Conservation (phyloP, 169 alveolate species). For the Plasmodium vivax region DNA sequence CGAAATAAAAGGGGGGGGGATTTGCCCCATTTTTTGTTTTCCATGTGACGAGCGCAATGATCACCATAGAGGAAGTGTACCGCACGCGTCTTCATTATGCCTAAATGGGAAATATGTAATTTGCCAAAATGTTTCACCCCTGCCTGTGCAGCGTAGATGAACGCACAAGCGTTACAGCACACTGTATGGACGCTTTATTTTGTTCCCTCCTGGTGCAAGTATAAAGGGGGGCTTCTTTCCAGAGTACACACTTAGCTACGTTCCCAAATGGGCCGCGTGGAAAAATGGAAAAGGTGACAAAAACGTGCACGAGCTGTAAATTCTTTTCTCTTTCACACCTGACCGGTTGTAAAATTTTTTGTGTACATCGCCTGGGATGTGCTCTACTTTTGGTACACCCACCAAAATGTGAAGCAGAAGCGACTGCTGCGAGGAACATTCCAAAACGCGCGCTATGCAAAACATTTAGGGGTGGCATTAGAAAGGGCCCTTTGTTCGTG, state of each 20-base stretch:
- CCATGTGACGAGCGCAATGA: background rate
- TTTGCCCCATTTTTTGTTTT: background rate
- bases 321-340: background rate
- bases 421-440: background rate
- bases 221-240: background rate
- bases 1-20: background rate
- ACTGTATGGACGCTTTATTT: background rate
- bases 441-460: background rate
- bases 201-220: background rate
- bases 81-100: background rate
- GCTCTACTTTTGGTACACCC: background rate
- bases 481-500: background rate
- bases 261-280: background rate
- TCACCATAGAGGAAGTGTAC: background rate
- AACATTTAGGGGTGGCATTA: background rate
- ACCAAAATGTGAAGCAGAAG: background rate
- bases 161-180: background rate
- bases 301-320: background rate
- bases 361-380: background rate
- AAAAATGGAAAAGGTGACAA: background rate
- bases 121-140: background rate
- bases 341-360: background rate
- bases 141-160: background rate
- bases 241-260: background rate
- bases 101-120: background rate